phyloP scores from a whole-genome alignment of 1,139 yeast genomes.

The Torulaspora pretoriensis region DNA sequence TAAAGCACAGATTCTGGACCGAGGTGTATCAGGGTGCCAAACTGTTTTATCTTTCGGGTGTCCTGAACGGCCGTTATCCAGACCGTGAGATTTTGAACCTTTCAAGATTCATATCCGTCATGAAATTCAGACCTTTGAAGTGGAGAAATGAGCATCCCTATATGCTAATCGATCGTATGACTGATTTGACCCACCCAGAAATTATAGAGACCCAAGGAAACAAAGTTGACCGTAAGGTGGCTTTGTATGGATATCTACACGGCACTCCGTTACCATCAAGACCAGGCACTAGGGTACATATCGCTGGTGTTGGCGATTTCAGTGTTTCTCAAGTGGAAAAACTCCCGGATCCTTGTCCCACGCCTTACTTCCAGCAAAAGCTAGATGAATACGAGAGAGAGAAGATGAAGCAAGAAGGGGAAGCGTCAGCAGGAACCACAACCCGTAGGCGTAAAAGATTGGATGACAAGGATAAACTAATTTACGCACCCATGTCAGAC shows the following conservation, averaged over 20 bases:
- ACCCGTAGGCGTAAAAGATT: slow-evolving; percentile 77
- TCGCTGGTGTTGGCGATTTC: slow-evolving; percentile 94
- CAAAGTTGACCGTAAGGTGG: slow-evolving; percentile 83
- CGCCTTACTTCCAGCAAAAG: slow-evolving; percentile 85
- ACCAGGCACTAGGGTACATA: slow-evolving; percentile 75
- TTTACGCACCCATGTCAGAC: slow-evolving; percentile 99
- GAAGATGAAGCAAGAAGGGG: slow-evolving; percentile 44
- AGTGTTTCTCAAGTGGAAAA: slow-evolving; percentile 73
- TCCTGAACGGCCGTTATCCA: slow-evolving; percentile 94
- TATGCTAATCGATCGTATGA: slow-evolving; percentile 81
- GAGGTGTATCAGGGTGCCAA: slow-evolving; percentile 99
- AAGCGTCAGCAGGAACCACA: slow-evolving; percentile 49
- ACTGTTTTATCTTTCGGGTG: slow-evolving; percentile 90
- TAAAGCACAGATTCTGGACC: slow-evolving; percentile 97
- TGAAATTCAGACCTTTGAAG: slow-evolving; percentile 96
- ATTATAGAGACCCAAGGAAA: slow-evolving; percentile 63
- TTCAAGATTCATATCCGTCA: slow-evolving; percentile 88
- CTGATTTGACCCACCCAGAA: slow-evolving; percentile 95
- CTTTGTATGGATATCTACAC: slow-evolving; percentile 89
- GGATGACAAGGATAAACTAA: slow-evolving; percentile 89
- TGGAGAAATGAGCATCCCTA: slow-evolving; percentile 99
- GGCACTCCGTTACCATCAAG: slow-evolving; percentile 78
- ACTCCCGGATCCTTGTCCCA: slow-evolving; percentile 97
- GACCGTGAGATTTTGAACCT: slow-evolving; percentile 91
- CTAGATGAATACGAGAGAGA: slow-evolving; percentile 76